Conservation (phyloP, 208 protist species). For the Crithidia bombi region DNA sequence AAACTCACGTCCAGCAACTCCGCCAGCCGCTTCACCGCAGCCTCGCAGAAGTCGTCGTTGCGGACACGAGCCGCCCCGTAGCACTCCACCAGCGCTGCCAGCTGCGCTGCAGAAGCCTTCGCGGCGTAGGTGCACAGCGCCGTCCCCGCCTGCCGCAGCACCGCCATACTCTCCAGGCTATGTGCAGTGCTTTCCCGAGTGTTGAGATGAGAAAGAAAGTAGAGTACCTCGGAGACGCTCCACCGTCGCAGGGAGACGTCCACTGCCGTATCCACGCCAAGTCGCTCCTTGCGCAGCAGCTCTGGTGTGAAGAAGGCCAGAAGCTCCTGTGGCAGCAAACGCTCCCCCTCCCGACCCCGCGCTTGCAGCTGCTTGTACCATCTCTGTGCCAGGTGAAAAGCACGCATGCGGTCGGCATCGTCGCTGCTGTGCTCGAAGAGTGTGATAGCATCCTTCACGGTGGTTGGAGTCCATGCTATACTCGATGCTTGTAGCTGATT, state of each 20-base stretch:
- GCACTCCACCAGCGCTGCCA: slow-evolving; percentile 60
- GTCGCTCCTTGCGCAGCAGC: slow-evolving; percentile 33
- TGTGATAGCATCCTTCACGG: slow-evolving; percentile 12
- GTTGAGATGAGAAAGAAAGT: slow-evolving; percentile 28
- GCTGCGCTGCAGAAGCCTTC: slow-evolving; percentile 65
- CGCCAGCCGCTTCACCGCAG: slow-evolving; percentile 43
- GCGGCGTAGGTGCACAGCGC: slow-evolving; percentile 52
- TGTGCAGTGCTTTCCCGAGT: slow-evolving; percentile 11
- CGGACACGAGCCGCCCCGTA: slow-evolving; percentile 70
- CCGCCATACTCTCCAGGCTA: slow-evolving; percentile 32
- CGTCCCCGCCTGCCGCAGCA: slow-evolving; percentile 61
- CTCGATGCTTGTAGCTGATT: slow-evolving; percentile 1
- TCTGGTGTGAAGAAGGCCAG: slow-evolving; percentile 29
- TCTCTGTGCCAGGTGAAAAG: slow-evolving; percentile 11
- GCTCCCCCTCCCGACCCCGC: slow-evolving; percentile 14
- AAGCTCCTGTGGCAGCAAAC: slow-evolving; percentile 23
- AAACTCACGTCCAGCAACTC: slow-evolving; percentile 33
- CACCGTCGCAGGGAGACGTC: slow-evolving; percentile 25
- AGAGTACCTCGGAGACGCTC: slow-evolving; percentile 40
- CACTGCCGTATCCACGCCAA: slow-evolving; percentile 24
- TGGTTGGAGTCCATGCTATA: slow-evolving; percentile 27
- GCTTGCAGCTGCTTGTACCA: slow-evolving; percentile 34
- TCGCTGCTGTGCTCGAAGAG: slow-evolving; percentile 23
- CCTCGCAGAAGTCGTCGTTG: slow-evolving; percentile 75
- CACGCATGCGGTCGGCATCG: slow-evolving; percentile 8